Evolutionary conservation across 1,284 basidiomycete species (phyloP), one percentile per base, ranked within the genome.

Genomic region (Entoloma clypeatum): DNA sequence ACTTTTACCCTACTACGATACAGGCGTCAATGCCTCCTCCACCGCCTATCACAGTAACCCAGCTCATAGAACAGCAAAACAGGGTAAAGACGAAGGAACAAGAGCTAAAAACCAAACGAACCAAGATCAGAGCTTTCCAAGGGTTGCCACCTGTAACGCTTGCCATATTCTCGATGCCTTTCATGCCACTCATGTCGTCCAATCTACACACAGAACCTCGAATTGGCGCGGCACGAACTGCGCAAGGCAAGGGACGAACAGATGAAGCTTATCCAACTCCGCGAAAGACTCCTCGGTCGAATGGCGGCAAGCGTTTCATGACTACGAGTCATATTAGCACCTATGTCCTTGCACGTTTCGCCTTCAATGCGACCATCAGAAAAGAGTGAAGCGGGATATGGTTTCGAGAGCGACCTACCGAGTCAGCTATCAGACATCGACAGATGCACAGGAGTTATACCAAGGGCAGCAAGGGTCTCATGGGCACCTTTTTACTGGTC

Each of bases 81-180:
- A 59, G 51, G 23, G 63, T 69, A 34, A 55, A 56, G 22, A 47
- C 52, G n/a, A 59, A 57, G 35, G 65, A 67, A 39, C 55, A 63
- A 18, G 56, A 58, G 4, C 53, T 75, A n/a, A 69, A 65, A 47
- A 54, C 59, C 27, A 75, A 74, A 45, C 57, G 64, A 18, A 63
- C 64, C 2, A 69, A 65, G 45, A 49, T 75, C 7, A 59, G 62
- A 37, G 64, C 68, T 3, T 75, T 72, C 51, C 66, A 68, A 47
- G 72, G 72, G 0, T 54, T 75, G 14, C 71, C 73, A 14, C 71
- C 73, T 0, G 73, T 75, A 48, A 21, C 64, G 51, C 8, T 17
- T 27, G 22, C 29, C 22, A n/a, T 16, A 24, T 17, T 4, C 6
- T 13, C 38, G 38, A 13, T 7, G 10, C 18, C 25, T 10, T 49